phyloP scores from a whole-genome alignment of 2,329 filamentous ascomycete genomes.

The Colletotrichum gigasporum region DNA sequence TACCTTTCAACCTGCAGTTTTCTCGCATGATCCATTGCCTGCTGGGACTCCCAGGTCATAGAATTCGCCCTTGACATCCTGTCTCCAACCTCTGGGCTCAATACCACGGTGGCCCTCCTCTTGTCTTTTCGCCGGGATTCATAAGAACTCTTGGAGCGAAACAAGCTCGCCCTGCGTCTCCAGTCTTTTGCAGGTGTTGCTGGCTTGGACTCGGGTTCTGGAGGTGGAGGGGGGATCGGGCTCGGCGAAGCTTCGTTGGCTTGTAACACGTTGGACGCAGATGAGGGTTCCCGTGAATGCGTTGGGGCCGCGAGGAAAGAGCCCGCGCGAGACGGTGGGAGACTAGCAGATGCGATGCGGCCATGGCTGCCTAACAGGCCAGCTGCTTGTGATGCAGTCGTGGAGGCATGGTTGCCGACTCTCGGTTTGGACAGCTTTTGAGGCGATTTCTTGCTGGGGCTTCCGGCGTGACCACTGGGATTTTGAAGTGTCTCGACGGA shows the following conservation, averaged over 20 bases:
- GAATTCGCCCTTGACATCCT: conserved; percentile 32
- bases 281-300: conserved; percentile 13
- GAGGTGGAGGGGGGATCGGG: background rate
- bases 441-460: conserved; percentile 42
- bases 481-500: conserved; percentile 51
- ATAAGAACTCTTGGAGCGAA: conserved; percentile 33
- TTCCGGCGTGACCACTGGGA: conserved; percentile 33
- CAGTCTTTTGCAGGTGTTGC: conserved; percentile 17
- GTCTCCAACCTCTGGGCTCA: conserved; percentile 23
- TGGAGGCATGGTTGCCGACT: conserved; percentile 47
- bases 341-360: conserved; percentile 40
- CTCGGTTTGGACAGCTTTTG: conserved; percentile 64
- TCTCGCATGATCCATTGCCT: conserved; percentile 32
- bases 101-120: conserved; percentile 3
- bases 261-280: conserved; percentile 10
- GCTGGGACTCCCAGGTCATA: conserved; percentile 32
- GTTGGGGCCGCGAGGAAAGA: background rate
- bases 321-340: conserved; percentile 31
- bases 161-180: conserved; percentile 30
- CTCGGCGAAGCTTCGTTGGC: background rate
- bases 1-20: conserved; percentile 31
- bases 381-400: conserved; percentile 40
- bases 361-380: conserved; percentile 50
- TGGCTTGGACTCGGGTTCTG: conserved; percentile 3
- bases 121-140: conserved; percentile 11